Evolutionary conservation across 2,329 filamentous ascomycete genomes (phyloP), one percentile per base, ranked within the genome.

Genomic region (Pseudogymnoascus sp.): DNA sequence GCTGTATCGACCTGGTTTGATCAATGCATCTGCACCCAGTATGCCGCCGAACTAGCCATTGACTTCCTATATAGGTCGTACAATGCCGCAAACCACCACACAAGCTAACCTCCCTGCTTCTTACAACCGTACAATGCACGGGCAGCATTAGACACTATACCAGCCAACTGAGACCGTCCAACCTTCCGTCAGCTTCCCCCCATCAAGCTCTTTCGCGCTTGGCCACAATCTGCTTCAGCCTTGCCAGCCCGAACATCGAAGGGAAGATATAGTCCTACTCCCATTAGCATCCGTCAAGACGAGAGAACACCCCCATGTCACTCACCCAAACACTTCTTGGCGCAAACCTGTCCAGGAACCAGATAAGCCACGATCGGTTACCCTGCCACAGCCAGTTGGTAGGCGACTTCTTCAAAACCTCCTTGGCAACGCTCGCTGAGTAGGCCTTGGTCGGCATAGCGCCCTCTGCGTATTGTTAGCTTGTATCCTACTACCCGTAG

Each of bases 341-440:
- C 20, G 41, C 41, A 16, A 47, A 28, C 28, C 41, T 4, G 22
- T 28, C 22, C 20, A 47, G 14, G 11, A 47, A 59, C 62, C 62
- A 62, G 9, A 62, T 41, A 8, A 63, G 7, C 37, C 54, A 58
- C 2, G 60, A 50, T 4, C 22, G 16, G 22, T 57, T 33, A 4
- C 62, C 62, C 6, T 47, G 39, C 69, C 69, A 70, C 22, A 67
- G 64, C 66, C 65, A 67, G 8, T 66, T 61, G 4, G 63, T 39
- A 1, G 67, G 67, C 1, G 41, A 60, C 7, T 7, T 3, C 18
- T 57, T 65, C 14, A 68, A 14, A 11, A 60, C 65, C 20, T 66
- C 50, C 1, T 22, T 33, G 0, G 67, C 68, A 1, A 70, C 67
- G 1, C 63, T 62, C 1, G 1, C 11, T 0, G 68, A 67, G 28